Evolutionary conservation across 805 yeast genomes (phyloP).

Genomic region (Priceomyces fermenticarens): DNA sequence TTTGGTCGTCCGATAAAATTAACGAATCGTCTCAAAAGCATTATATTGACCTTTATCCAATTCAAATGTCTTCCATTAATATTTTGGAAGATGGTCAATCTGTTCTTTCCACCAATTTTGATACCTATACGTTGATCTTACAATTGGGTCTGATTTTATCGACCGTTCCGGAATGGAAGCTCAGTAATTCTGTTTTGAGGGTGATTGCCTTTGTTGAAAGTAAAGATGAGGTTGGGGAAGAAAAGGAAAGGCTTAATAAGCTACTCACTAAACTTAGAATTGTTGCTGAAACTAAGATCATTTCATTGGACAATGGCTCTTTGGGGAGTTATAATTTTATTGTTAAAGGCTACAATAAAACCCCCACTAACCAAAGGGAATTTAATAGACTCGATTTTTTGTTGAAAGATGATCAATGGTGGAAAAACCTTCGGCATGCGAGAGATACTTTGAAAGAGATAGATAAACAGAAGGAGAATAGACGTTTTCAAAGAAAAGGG

Average conservation of each 20-base stretch:
- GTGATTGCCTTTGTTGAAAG: slow-evolving; percentile 89
- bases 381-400: slow-evolving; percentile 47
- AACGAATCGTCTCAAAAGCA: slow-evolving; percentile 23
- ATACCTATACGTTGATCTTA: slow-evolving; percentile 88
- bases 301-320: slow-evolving; percentile 58
- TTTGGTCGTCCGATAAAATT: slow-evolving; percentile 13
- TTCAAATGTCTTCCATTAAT: slow-evolving; percentile 90
- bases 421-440: slow-evolving; percentile 65
- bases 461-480: slow-evolving; percentile 26
- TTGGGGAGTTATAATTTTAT: slow-evolving; percentile 69
- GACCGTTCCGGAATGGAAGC: slow-evolving; percentile 92
- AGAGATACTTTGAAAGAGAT: slow-evolving; percentile 41
- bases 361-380: slow-evolving; percentile 18
- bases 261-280: slow-evolving; percentile 78
- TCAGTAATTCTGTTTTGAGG: slow-evolving; percentile 61
- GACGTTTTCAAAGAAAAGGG: slow-evolving; percentile 6
- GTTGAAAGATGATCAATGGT: slow-evolving; percentile 76
- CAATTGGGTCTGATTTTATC: slow-evolving; percentile 91
- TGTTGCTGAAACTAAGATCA: slow-evolving; percentile 73
- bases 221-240: slow-evolving; percentile 67
- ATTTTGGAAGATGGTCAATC: slow-evolving; percentile 64
- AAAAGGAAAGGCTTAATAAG: slow-evolving; percentile 55
- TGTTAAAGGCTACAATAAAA: slow-evolving; percentile 59
- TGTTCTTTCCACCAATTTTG: slow-evolving; percentile 84
- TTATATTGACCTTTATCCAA: slow-evolving; percentile 89